These are phyloP conservation scores for Syzygium oleosum DNA, from an alignment of 345 rosid species.

Conservation along the genomic window DNA sequence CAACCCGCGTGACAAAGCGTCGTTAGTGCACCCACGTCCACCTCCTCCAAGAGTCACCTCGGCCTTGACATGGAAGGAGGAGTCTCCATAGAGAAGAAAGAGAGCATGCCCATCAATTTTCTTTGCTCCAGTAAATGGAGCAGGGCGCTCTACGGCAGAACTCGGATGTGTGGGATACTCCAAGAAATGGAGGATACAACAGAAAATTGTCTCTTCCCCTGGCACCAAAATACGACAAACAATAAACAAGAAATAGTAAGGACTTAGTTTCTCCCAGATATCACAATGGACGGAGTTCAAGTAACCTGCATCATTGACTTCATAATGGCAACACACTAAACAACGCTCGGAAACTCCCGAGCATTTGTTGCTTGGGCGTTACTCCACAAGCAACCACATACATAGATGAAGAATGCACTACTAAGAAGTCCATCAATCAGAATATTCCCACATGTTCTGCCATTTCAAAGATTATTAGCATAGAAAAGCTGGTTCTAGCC, in stretches of 20 bases:
- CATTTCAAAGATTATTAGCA: neutral
- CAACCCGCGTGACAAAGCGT: constrained; percentile 5
- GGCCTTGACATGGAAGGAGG: constrained; percentile 16
- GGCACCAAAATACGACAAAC: neutral
- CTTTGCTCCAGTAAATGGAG: constrained; percentile 2
- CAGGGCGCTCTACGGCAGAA: neutral
- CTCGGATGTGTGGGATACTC: neutral
- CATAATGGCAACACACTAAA: neutral
- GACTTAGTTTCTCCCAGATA: neutral
- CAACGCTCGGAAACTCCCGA: neutral
- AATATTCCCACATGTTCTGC: neutral
- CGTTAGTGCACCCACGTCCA: constrained; percentile 4
- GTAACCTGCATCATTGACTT: neutral
- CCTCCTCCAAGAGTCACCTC: constrained; percentile 9
- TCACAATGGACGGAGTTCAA: neutral
- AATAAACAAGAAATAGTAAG: neutral
- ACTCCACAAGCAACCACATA: neutral
- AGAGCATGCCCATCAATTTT: neutral
- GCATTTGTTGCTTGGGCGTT: neutral
- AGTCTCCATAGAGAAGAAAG: neutral
- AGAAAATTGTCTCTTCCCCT: constrained; percentile 4
- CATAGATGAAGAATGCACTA: neutral
- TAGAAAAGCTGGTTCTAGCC: neutral
- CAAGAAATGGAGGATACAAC: neutral
- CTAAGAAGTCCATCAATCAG: neutral